Evolutionary conservation across 2,329 filamentous ascomycete species (phyloP).

Genomic region (Orbilia javanica): DNA sequence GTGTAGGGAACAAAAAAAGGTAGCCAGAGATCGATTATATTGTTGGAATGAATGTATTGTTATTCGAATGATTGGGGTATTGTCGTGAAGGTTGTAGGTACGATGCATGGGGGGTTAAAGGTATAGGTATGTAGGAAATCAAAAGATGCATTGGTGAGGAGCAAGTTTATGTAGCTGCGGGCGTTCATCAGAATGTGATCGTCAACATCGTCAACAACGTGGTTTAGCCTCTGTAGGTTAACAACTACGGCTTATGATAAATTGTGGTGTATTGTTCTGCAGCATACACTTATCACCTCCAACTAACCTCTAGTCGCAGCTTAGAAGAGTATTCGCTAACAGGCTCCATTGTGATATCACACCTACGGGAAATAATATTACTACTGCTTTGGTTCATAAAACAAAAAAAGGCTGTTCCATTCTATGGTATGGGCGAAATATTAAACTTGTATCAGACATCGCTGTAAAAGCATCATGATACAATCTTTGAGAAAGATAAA

Average conservation of each 20-base stretch:
- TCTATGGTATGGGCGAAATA: background rate
- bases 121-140: background rate
- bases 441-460: constrained; percentile 32
- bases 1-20: constrained; percentile 1
- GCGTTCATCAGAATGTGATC: background rate
- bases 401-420: constrained; percentile 5
- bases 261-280: constrained; percentile 46
- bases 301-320: background rate
- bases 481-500: background rate
- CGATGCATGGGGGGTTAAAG: background rate
- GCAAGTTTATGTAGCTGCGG: background rate
- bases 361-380: background rate
- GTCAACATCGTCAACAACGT: too few species aligned
- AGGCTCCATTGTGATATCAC: background rate
- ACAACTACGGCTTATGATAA: background rate
- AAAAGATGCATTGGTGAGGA: background rate
- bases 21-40: background rate
- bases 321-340: background rate
- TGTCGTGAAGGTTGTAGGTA: background rate
- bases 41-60: background rate
- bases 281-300: background rate
- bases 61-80: background rate
- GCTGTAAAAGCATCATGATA: constrained; percentile 27
- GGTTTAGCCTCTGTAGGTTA: background rate
- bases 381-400: background rate